phyloP scores from a whole-genome alignment of 805 yeast species.

The Yamadazyma akitaensis region DNA sequence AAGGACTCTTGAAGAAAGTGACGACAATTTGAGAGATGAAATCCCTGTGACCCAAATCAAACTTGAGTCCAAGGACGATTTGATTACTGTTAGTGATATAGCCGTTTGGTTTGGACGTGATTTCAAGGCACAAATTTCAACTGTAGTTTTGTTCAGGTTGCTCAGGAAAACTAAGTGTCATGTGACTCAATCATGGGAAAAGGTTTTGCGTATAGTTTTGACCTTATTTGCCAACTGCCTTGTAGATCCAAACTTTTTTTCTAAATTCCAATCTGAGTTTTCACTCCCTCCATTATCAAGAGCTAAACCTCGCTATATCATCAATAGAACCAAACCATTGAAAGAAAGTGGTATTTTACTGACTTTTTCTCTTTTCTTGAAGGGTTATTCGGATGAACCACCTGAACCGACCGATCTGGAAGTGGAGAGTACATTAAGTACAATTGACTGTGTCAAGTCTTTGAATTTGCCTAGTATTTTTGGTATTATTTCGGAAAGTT shows the following conservation, averaged over 20 bases:
- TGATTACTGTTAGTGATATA: constrained; percentile 73
- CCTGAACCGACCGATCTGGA: constrained; percentile 94
- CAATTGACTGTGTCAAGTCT: constrained; percentile 77
- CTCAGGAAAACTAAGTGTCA: constrained; percentile 54
- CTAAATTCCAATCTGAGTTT: constrained; percentile 58
- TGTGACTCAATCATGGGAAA: constrained; percentile 58
- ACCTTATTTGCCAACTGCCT: constrained; percentile 71
- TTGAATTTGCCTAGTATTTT: constrained; percentile 60
- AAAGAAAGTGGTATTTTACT: constrained; percentile 81
- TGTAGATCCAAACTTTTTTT: constrained; percentile 57
- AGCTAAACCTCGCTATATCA: constrained; percentile 64
- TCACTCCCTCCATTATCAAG: constrained; percentile 52
- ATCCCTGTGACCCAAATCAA: constrained; percentile 46
- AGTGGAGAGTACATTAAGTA: constrained; percentile 77
- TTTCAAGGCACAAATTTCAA: constrained; percentile 86
- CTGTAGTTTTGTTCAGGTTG: constrained; percentile 80
- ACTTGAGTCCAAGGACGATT: constrained; percentile 52
- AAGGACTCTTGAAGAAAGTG: constrained; percentile 20
- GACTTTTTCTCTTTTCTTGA: constrained; percentile 86
- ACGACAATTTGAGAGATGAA: constrained; percentile 32
- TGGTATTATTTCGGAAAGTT: constrained; percentile 43
- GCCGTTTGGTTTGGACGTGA: constrained; percentile 85
- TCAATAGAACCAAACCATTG: constrained; percentile 59
- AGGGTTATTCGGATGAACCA: constrained; percentile 80
- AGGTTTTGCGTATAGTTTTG: constrained; percentile 56